Evolutionary conservation across 306 rosid genomes (phyloP), one percentile per base, ranked within the genome.

Genomic region (Citrullus mucosospermus): DNA sequence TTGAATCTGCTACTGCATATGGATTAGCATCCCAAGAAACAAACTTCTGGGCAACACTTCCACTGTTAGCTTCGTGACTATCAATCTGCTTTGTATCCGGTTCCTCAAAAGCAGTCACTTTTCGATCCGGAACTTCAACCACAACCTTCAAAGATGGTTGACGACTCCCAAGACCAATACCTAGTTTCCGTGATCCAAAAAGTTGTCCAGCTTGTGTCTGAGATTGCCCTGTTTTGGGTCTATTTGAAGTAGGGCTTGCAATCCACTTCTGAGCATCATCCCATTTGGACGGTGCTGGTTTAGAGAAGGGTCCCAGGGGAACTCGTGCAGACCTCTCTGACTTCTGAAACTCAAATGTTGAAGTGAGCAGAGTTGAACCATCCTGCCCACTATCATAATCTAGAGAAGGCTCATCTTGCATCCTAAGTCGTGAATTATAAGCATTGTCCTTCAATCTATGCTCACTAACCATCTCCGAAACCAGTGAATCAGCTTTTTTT

Each of bases 231-330:
- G 85, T 78, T 86, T 91, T 95, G 1, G 93, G 89, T 80, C 90
- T 77, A 81, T 89, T 90, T 12, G 91, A 85, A 39, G 89, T 95
- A 22, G 97, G 97, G 80, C 98, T 92, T 2, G 96, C 96, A 69
- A 95, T 92, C 98, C 98, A 95, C 84, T 95, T 92, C 86, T 92
- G 97, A 8, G 98, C 98, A 87, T 95, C 97, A 61, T 90, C 97
- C 98, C 98, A 95, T 80, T 95, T 95, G 65, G 98, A 95, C 25
- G 93, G 96, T 1, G 96, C 92, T 22, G 98, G 96, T 81, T 95
- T 92, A 34, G 98, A 95, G 78, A 95, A 91, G 0, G 96, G 92
- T 25, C 88, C 90, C 76, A 84, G 66, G 4, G 94, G 93, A 71
- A 87, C 88, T 87, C 98, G 96, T n/a, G 90, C 75, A 20, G 86